A percentile compares a stretch with the other conserved stretches of the same genome.
phyloP scores from a whole-genome alignment of 2,329 filamentous ascomycete species.

The Mycosphaerella sp. region DNA sequence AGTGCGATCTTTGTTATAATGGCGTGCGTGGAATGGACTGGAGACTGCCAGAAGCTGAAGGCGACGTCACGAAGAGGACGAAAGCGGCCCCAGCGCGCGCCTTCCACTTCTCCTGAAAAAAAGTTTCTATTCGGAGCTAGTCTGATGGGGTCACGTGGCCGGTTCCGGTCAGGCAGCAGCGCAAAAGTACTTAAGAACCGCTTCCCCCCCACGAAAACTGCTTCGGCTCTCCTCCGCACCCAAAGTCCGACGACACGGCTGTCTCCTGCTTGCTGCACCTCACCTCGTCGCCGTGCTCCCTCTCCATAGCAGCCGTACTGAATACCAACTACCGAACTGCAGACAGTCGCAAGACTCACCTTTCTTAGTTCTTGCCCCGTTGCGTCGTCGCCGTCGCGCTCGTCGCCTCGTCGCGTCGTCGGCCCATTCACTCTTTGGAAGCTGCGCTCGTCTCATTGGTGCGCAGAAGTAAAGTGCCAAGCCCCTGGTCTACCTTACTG shows the following conservation, averaged over 20 bases:
- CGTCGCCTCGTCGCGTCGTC: slow-evolving; percentile 5
- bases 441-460: slow-evolving; percentile 6
- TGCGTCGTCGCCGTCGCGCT: slow-evolving; percentile 7
- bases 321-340: slow-evolving; percentile 1
- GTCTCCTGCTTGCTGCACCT: slow-evolving; percentile 1
- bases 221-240: background rate
- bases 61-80: background rate
- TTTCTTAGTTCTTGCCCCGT: slow-evolving; percentile 8
- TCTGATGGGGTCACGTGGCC: background rate
- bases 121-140: no score
- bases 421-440: slow-evolving; percentile 9
- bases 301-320: slow-evolving; percentile 13
- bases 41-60: background rate
- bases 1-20: no score
- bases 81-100: no score
- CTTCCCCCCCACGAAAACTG: background rate
- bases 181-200: background rate
- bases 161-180: background rate
- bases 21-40: no score
- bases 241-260: slow-evolving; percentile 7
- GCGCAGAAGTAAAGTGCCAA: slow-evolving; percentile 12
- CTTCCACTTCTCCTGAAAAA: no score
- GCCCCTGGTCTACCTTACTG: slow-evolving; percentile 2
- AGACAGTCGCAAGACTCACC: slow-evolving; percentile 5
- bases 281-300: slow-evolving; percentile 3